Base-by-base conservation (phyloP, 345 rosid species). In the Arabidopsis suecica region DNA sequence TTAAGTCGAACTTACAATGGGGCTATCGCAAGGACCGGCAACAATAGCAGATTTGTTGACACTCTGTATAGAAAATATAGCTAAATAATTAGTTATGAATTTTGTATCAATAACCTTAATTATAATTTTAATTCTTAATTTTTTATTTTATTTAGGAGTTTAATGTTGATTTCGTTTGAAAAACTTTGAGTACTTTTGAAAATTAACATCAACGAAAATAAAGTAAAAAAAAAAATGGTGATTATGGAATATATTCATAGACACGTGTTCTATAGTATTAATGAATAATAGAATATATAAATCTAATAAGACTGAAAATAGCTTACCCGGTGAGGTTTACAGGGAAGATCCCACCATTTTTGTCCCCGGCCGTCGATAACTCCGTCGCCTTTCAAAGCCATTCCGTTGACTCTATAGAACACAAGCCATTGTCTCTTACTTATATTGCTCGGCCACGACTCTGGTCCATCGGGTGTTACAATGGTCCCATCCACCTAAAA, bases 271-370 rank as follows among this genome's bases (percentile, higher is more conserved):
- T 55, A 36, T 3, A 13, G 37, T 55, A 28, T 55, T 55, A 30
- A 56, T 14, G 2, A 30, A 16, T 30, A 32, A 14, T 6, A 55
- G 1, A 30, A 14, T 32, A 56, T 33, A n/a, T 7, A 6, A 47
- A 47, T 6, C 3, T n/a, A 16, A 16, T 47, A n/a, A 47, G 40
- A 3, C 10, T 61, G 18, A 38, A 63, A 18, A 30, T 34, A 20
- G 22, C 22, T 78, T 81, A 93, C 98, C 88, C 83, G 86, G 88
- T 96, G 99, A 41, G 98, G 96, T 84, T 96, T 96, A 78, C 99
- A 96, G 56, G 99, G 98, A 73, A 96, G 98, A 82, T 96, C 89
- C 99, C 99, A 96, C 99, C 99, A 96, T 83, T 93, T 91, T 66
- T 89, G 83, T 72, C 99, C 99, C 80, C 88, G 84, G 56, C 97